A percentile compares a stretch with the other conserved stretches of the same genome.
These are phyloP conservation scores for Moniliophthora roreri DNA, from an alignment of 1,284 basidiomycete species.

Conservation along the genomic window DNA sequence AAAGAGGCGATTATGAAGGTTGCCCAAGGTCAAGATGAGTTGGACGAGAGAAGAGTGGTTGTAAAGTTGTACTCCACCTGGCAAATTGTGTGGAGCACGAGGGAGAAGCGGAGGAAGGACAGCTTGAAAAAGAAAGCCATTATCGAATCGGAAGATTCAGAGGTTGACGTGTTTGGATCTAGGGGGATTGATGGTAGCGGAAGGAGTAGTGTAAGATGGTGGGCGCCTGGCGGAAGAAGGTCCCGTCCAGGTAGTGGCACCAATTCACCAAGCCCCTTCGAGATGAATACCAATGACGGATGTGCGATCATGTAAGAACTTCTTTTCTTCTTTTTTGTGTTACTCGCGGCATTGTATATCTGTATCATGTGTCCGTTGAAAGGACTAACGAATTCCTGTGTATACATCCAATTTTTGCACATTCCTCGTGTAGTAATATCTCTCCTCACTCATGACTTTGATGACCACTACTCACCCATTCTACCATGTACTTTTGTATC, in stretches of 20 bases:
- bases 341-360: too few species aligned
- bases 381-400: too few species aligned
- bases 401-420: neutral
- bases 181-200: conserved; percentile 16
- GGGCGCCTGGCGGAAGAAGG: conserved; percentile 41
- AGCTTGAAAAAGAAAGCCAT: conserved; percentile 38
- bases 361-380: too few species aligned
- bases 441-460: neutral
- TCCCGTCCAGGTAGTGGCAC: conserved; percentile 31
- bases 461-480: too few species aligned
- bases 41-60: conserved; percentile 68
- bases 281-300: conserved; percentile 17
- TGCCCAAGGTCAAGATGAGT: conserved; percentile 65
- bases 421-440: neutral
- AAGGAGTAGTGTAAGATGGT: conserved; percentile 37
- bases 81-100: conserved; percentile 67
- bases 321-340: neutral
- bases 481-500: too few species aligned
- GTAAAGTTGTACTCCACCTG: conserved; percentile 87
- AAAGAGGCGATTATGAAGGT: conserved; percentile 15
- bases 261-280: conserved; percentile 12
- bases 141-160: conserved; percentile 16
- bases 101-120: conserved; percentile 59
- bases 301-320: conserved; percentile 22
- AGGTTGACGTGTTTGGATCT: conserved; percentile 22